Percentiles rank a stretch among this genome's conserved stretches.
These are phyloP conservation scores for Paecilomyces fulvus DNA, from an alignment of 2,329 filamentous ascomycete genomes.

Conservation along the genomic window DNA sequence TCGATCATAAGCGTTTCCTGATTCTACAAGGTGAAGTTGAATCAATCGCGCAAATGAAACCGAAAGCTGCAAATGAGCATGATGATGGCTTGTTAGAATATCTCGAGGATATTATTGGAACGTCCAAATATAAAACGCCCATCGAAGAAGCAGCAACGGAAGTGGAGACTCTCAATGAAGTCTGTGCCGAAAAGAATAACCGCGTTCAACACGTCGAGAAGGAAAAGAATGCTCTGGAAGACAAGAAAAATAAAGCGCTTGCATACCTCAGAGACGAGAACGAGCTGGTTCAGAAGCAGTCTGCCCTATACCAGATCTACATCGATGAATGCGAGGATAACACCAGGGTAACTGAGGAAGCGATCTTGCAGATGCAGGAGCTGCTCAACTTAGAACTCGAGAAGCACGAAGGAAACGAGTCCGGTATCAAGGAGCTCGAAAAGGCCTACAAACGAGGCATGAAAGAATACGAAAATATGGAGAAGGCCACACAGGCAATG, in stretches of 20 bases:
- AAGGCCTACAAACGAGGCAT: conserved; percentile 73
- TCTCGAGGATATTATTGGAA: conserved; percentile 96
- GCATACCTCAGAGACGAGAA: conserved; percentile 89
- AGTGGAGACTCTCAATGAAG: conserved; percentile 86
- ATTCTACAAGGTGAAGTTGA: conserved; percentile 97
- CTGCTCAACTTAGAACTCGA: conserved; percentile 80
- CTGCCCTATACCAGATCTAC: conserved; percentile 85
- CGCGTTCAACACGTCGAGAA: conserved; percentile 97
- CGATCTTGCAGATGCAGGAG: conserved; percentile 81
- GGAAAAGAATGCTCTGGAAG: conserved; percentile 83
- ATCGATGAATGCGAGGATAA: conserved; percentile 84
- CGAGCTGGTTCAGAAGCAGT: conserved; percentile 80
- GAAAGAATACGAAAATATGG: conserved; percentile 73
- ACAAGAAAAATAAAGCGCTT: conserved; percentile 92
- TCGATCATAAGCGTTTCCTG: conserved; percentile 96
- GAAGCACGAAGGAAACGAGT: conserved; percentile 83
- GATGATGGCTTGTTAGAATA: conserved; percentile 96
- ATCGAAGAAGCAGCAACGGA: conserved; percentile 90
- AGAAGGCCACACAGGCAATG: conserved; percentile 70
- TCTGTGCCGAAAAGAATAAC: conserved; percentile 88
- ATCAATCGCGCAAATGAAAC: conserved; percentile 98
- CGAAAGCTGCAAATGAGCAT: conserved; percentile 89
- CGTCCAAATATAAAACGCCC: conserved; percentile 93
- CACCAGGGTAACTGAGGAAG: conserved; percentile 77
- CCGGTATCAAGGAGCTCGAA: conserved; percentile 81